A percentile compares a stretch with the other conserved stretches of the same genome.
These are phyloP conservation scores for Verticillium isaacii DNA, from an alignment of 2,329 filamentous ascomycete genomes.

Conservation along the genomic window DNA sequence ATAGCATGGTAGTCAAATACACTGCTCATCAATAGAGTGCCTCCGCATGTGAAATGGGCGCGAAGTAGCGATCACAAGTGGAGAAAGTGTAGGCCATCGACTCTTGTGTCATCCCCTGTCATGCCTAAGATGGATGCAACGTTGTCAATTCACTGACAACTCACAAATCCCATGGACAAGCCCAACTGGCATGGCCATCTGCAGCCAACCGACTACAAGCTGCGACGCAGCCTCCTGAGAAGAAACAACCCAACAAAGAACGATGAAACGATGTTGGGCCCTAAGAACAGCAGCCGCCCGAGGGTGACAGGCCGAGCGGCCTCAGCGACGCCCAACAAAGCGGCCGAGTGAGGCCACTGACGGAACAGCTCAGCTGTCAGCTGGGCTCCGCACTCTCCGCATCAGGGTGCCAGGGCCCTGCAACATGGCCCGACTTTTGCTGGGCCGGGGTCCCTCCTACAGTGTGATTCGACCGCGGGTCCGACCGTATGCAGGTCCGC, in stretches of 20 bases:
- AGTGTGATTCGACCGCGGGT: conserved; percentile 1
- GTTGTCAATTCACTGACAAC: background rate
- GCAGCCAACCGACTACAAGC: background rate
- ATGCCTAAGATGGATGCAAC: background rate
- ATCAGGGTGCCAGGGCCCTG: background rate
- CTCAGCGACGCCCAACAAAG: background rate
- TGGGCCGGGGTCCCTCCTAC: background rate
- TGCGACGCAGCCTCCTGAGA: background rate
- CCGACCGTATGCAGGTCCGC: background rate
- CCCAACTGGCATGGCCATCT: background rate
- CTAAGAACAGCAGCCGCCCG: background rate
- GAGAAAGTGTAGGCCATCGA: background rate
- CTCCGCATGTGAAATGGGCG: background rate
- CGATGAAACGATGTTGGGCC: background rate
- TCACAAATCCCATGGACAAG: background rate
- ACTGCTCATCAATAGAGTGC: background rate
- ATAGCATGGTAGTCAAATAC: background rate
- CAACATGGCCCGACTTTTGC: background rate
- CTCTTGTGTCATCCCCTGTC: background rate
- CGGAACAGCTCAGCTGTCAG: background rate
- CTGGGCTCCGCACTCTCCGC: background rate
- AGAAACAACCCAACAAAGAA: background rate
- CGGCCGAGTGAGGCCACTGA: background rate
- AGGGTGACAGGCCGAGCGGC: background rate
- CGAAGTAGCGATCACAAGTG: background rate